Base-by-base conservation (phyloP, 1,284 basidiomycete species). In the Puccinia sorghi region DNA sequence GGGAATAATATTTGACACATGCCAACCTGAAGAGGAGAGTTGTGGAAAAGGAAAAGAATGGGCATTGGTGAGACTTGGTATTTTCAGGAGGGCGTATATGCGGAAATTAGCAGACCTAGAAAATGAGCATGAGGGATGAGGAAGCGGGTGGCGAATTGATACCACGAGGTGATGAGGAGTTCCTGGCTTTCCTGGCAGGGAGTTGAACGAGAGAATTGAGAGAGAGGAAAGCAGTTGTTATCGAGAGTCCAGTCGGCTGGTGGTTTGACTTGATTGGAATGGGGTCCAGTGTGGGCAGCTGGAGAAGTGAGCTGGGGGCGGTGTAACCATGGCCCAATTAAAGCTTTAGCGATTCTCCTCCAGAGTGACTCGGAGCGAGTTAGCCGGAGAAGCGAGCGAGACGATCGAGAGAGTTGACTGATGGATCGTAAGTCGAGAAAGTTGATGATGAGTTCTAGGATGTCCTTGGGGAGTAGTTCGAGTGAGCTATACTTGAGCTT, bases 351-450 rank as follows among this genome's bases (percentile, higher is more conserved):
- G 37, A 70, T 54, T 22, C 39, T 70, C 25, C 67, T 52, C 67
- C 67, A 70, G n/a, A 70, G 22, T 13, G 67, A 54, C 27, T 70
- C 67, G n/a, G 67, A 52, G 54, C 25, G 67, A 54, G 67, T 70
- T 20, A 70, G 25, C 12, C 54, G 43, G 54, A 39, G 54, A 12
- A 52, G 39, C 12, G 48, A 20, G 27, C 39, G 48, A 7, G 67
- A 70, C 13, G 67, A 9, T 5, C 48, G 48, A 11, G 67, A 52
- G 48, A 70, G 48, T 54, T 32, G 37, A 11, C 39, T 54, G 48
- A 54, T 32, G 12, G 67, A 46, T 22, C 37, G 48, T 4, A 70
- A 32, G 48, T 52, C 48, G 17, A 52, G 54, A 54, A 37, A 48
- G 39, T 37, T 20, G 39, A 70, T 52, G 67, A 70, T 70, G 2